Evolutionary conservation across 257 asterid species (phyloP), one percentile per base, ranked within the genome.

Genomic region (Ligustrum vulgare): DNA sequence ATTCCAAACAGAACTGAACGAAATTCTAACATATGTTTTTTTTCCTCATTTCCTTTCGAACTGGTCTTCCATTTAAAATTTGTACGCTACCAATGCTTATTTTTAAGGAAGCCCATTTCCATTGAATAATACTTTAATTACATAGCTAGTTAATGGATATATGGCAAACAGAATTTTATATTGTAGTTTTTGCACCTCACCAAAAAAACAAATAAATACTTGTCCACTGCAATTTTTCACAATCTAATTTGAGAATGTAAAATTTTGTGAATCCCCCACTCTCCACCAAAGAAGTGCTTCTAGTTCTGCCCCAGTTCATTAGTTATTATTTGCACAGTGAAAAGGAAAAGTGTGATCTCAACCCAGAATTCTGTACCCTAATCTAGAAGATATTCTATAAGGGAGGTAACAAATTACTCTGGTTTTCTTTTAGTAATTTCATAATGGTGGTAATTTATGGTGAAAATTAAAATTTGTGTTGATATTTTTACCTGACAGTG

Each of bases 231-330:
- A 22, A 13, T 6, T 32, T 39, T 32, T 51, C n/a, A 28, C 22
- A 69, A 32, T 56, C 18, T 34, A 20, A 66, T 39, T 72, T 80
- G 20, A 63, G 51, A 23, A 41, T 25, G 73, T 37, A 67, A 47
- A 47, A 37, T 34, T 25, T 35, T 31, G 60, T 28, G 25, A 69
- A 25, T 16, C 12, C 33, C 66, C 9, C 62, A 51, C n/a, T 2
- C 66, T 54, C 32, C 13, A 45, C 67, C 67, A 65, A 71, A 25
- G 51, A 72, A 16, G 31, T 34, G 25, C 62, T 66, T 73, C 37
- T 0, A 58, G 47, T 35, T 69, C 62, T 67, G 54, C 15, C 75
- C 33, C 34, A 39, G 45, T 10, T n/a, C 60, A 73, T 25, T 13
- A 54, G 16, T 18, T 25, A 10, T 47, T 47, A 12, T 47, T 47